Base-by-base conservation (phyloP, 805 yeast genomes). In the Yamadazyma sp. region DNA sequence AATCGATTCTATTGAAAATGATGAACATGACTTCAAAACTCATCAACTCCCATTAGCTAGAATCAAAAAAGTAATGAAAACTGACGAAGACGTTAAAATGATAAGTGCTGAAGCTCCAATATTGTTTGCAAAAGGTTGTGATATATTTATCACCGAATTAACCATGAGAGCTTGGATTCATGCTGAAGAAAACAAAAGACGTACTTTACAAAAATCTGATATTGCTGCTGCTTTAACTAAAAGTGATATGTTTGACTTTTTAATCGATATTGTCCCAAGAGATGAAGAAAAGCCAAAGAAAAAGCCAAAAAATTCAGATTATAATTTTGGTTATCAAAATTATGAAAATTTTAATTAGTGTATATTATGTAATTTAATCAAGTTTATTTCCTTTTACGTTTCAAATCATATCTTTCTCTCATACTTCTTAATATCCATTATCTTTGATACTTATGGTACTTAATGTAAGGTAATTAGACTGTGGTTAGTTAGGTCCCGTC, bases 131-230 rank as follows among this genome's bases (percentile, higher is more conserved):
- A 93, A 93, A 59, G 98, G 98, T 1, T 93, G 98, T 62, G 99
- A 93, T 56, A 81, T 93, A 23, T 93, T 93, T 61, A 91, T 93
- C 48, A 89, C 98, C 1, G 99, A 93, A 58, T 68, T 93, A 36
- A 89, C 99, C 10, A 89, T 93, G 96, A 73, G 99, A 39, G 97
- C 98, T 6, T 93, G 98, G 98, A 87, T 93, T 43, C 96, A 89
- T 51, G 96, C 98, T 3, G 98, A 93, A 59, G 96, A 87, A 52
- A 86, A 86, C 64, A 93, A 93, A 56, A 75, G 99, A 47, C 67
- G 99, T 42, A 93, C 99, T 4, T 65, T 93, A 40, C 99, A 93
- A 58, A 85, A 88, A 52, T 79, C 87, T 1, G 99, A 93, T 55
- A 88, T 93, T 43, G 95, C 96, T 2, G 93, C 93, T 12, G 98